Percentiles rank a stretch among this genome's conserved stretches.
Evolutionary conservation across 2,329 filamentous ascomycete genomes (phyloP).

Genomic region (Arthrobotrys conoides): DNA sequence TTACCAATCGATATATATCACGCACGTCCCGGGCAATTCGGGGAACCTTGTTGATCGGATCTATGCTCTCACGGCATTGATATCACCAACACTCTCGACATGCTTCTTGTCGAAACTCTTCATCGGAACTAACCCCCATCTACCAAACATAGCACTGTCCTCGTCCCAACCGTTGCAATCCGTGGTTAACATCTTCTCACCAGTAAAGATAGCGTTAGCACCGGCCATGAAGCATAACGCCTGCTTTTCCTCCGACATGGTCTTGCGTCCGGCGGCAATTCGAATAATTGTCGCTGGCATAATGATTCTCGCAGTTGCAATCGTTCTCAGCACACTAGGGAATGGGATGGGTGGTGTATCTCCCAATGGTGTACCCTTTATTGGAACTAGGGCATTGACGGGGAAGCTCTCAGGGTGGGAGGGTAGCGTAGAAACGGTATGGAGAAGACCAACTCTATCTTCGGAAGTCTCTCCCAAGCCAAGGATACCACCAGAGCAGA

Average conservation of each 20-base stretch:
- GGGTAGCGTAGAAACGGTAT: conserved; percentile 85
- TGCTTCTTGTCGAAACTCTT: conserved; percentile 65
- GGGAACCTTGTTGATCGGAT: no score
- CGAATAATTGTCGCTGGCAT: conserved; percentile 90
- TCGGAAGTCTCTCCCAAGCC: conserved; percentile 83
- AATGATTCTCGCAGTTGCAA: conserved; percentile 84
- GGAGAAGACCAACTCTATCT: conserved; percentile 85
- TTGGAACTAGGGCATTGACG: conserved; percentile 90
- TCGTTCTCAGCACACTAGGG: conserved; percentile 82
- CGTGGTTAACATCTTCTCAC: conserved; percentile 95
- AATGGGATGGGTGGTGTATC: conserved; percentile 81
- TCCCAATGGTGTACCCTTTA: conserved; percentile 88
- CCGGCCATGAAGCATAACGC: conserved; percentile 90
- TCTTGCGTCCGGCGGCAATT: conserved; percentile 85
- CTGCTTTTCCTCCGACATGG: conserved; percentile 89
- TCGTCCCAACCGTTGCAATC: conserved; percentile 93
- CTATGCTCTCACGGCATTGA: background rate
- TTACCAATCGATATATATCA: no score
- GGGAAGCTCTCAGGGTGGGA: conserved; percentile 90
- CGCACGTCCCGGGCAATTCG: no score
- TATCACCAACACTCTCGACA: background rate
- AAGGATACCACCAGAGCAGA: conserved; percentile 90
- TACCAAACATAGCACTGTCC: conserved; percentile 84
- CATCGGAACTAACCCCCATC: conserved; percentile 88
- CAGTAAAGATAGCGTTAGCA: conserved; percentile 94